phyloP scores from a whole-genome alignment of 371 early-diverging fungal genomes.

The Mucor piriformis region DNA sequence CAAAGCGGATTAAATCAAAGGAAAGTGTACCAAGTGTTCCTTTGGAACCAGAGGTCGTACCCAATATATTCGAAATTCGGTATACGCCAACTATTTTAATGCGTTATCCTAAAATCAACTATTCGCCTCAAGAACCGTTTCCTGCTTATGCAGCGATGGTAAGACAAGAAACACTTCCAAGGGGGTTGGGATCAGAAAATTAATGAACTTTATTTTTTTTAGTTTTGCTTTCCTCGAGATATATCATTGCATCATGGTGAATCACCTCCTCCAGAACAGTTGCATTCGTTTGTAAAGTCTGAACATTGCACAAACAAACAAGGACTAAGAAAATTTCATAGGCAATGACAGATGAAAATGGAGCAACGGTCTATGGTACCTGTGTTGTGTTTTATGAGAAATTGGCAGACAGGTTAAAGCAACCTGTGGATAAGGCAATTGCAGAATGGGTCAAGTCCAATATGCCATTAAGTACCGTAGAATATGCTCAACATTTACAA shows the following conservation, averaged over 20 bases:
- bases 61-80: conserved; percentile 43
- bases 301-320: not conserved
- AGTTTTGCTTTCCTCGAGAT: conserved; percentile 85
- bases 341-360: conserved; percentile 75
- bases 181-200: not conserved
- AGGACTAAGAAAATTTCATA: conserved; percentile 6
- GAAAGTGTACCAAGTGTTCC: conserved; percentile 3
- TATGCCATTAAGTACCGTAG: conserved; percentile 58
- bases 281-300: conserved; percentile 69
- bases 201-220: conserved; percentile 4
- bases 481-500: conserved; percentile 56
- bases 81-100: conserved; percentile 45
- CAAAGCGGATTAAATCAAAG: not conserved
- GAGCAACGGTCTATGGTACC: conserved; percentile 70
- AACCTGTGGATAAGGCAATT: conserved; percentile 53
- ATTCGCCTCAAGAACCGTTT: conserved; percentile 48
- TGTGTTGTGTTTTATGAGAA: conserved; percentile 72
- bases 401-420: conserved; percentile 37
- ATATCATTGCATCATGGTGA: conserved; percentile 56
- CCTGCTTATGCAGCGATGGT: conserved; percentile 74
- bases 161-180: conserved; percentile 22
- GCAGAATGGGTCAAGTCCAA: conserved; percentile 55
- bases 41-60: conserved; percentile 11
- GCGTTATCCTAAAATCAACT: conserved; percentile 40
- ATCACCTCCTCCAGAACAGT: conserved; percentile 62